Conservation (phyloP, 306 rosid species). For the Prunus fruticosa region DNA sequence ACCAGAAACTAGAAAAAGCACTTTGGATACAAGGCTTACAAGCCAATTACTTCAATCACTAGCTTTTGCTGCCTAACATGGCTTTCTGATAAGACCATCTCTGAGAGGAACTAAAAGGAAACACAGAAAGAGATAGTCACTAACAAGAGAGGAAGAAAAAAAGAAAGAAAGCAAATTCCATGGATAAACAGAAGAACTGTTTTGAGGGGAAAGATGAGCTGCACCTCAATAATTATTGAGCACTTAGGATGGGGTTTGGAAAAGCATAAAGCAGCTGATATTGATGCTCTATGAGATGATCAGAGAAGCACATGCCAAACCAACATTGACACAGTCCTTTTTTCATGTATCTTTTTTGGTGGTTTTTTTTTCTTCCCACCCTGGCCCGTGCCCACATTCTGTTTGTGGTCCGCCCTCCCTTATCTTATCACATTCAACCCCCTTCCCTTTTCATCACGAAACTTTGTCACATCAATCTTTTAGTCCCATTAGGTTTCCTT, state of each 20-base stretch:
- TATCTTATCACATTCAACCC: conserved; percentile 63
- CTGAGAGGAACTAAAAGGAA: conserved; percentile 4
- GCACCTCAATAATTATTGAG: conserved; percentile 73
- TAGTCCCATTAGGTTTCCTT: conserved; percentile 19
- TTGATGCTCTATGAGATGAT: conserved; percentile 60
- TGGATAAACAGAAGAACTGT: conserved; percentile 21
- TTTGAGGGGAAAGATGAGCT: conserved; percentile 47
- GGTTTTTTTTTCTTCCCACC: conserved; percentile 4
- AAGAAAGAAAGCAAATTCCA: conserved; percentile 22
- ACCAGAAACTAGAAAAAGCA: background rate
- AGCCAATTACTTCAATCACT: conserved; percentile 1
- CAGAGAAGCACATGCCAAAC: conserved; percentile 73
- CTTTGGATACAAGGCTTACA: background rate
- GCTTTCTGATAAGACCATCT: background rate
- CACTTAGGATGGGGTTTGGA: conserved; percentile 31
- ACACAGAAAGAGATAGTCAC: conserved; percentile 24
- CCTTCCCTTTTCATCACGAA: conserved; percentile 42
- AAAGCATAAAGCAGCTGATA: conserved; percentile 67
- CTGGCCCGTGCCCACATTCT: conserved; percentile 37
- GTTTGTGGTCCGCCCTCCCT: conserved; percentile 64
- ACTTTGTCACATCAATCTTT: conserved; percentile 73
- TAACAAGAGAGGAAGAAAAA: background rate
- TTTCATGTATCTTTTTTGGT: background rate
- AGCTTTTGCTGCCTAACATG: conserved; percentile 22
- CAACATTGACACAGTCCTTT: conserved; percentile 46